A percentile compares a stretch with the other conserved stretches of the same genome.
Conservation (phyloP, 2,329 filamentous ascomycete species). For the Colletotrichum viniferum region DNA sequence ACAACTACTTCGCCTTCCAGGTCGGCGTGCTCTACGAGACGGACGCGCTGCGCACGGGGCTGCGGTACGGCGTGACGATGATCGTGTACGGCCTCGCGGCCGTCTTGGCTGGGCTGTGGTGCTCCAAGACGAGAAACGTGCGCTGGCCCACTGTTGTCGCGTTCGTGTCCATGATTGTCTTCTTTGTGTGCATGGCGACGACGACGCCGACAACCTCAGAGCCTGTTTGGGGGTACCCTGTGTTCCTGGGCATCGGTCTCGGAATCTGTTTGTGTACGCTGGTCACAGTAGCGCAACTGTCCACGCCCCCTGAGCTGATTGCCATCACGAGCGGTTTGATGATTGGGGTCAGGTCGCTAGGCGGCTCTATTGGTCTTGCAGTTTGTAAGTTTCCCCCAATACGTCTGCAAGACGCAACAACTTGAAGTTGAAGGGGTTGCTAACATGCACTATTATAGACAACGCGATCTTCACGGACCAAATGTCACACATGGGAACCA, state of each 20-base stretch:
- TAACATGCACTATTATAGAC: background rate
- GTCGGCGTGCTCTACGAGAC: conserved; percentile 38
- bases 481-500: conserved; percentile 29
- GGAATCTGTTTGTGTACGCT: conserved; percentile 39
- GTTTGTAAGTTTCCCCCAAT: conserved; percentile 25
- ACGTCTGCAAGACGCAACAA: background rate
- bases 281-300: conserved; percentile 41
- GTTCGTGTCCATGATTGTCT: conserved; percentile 33
- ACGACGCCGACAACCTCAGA: conserved; percentile 25
- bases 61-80: conserved; percentile 38
- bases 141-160: conserved; percentile 27
- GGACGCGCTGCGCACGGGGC: conserved; percentile 35
- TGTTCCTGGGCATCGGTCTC: conserved; percentile 37
- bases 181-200: conserved; percentile 40
- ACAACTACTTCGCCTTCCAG: conserved; percentile 47
- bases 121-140: conserved; percentile 30
- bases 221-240: conserved; percentile 39
- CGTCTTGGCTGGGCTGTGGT: conserved; percentile 34
- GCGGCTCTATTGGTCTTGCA: conserved; percentile 40
- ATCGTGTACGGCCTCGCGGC: conserved; percentile 32
- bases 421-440: background rate
- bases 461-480: conserved; percentile 33
- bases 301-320: conserved; percentile 40
- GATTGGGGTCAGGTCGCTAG: conserved; percentile 40
- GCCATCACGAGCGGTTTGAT: conserved; percentile 40